Conservation (phyloP, 768 basidiomycete species). For the Lanmaoa rubissima region DNA sequence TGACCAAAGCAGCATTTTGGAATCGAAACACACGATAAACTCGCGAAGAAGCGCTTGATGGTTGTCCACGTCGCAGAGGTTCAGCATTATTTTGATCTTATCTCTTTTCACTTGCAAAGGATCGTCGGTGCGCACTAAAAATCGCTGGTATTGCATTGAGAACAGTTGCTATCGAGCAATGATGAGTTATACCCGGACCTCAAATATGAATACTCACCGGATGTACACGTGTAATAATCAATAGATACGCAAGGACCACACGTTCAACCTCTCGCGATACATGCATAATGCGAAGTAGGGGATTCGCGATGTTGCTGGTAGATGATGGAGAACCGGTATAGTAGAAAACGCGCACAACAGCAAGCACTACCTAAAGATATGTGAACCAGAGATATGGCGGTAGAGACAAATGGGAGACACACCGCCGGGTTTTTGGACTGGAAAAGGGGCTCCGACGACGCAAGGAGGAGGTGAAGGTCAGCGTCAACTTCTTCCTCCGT, state of each 20-base stretch:
- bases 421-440: conserved; percentile 89
- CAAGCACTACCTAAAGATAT: conserved; percentile 67
- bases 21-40: conserved; percentile 61
- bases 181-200: not conserved
- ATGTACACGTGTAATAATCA: conserved; percentile 57
- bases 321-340: conserved; percentile 64
- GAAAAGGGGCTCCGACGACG: conserved; percentile 72
- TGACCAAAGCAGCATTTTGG: not conserved
- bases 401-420: conserved; percentile 23
- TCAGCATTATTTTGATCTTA: conserved; percentile 75
- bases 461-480: conserved; percentile 75
- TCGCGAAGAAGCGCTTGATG: conserved; percentile 74
- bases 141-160: conserved; percentile 56
- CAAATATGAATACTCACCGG: conserved; percentile 50
- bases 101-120: conserved; percentile 60
- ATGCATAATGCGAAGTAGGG: conserved; percentile 72
- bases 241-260: conserved; percentile 69
- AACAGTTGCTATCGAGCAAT: conserved; percentile 44
- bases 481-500: conserved; percentile 66
- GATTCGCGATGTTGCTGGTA: conserved; percentile 57
- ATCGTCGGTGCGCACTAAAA: conserved; percentile 72
- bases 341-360: conserved; percentile 69
- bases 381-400: not conserved
- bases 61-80: conserved; percentile 63
- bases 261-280: conserved; percentile 71